A percentile compares a stretch with the other conserved stretches of the same genome.
These are phyloP conservation scores for Penicillium canariense DNA, from an alignment of 495 filamentous ascomycete species.

Conservation along the genomic window DNA sequence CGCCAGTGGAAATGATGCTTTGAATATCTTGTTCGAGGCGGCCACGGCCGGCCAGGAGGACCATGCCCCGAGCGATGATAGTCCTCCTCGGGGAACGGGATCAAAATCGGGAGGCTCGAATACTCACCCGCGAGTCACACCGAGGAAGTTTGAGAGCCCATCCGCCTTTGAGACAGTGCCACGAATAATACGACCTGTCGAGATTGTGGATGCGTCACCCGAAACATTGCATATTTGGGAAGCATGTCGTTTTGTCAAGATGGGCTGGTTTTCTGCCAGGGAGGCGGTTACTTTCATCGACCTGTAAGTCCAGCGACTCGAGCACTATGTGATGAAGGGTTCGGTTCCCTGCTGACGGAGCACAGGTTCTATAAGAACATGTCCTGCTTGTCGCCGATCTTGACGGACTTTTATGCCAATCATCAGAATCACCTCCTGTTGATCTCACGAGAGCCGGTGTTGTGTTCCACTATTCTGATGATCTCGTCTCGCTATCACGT, in stretches of 20 bases:
- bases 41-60: constrained; percentile 39
- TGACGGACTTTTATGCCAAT: constrained; percentile 50
- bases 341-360: not conserved
- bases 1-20: constrained; percentile 51
- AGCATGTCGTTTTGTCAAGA: constrained; percentile 50
- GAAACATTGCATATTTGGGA: constrained; percentile 48
- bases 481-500: constrained; percentile 53
- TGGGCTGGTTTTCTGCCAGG: constrained; percentile 53
- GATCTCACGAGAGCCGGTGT: constrained; percentile 46
- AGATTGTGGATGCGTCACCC: constrained; percentile 28
- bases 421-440: constrained; percentile 45
- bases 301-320: constrained; percentile 41
- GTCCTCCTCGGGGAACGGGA: constrained; percentile 10
- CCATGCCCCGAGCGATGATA: constrained; percentile 14
- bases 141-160: constrained; percentile 19
- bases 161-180: constrained; percentile 20
- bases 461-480: constrained; percentile 54
- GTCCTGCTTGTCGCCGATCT: constrained; percentile 50
- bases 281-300: constrained; percentile 51
- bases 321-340: not conserved
- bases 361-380: constrained; percentile 57
- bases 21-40: constrained; percentile 54
- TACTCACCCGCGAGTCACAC: constrained; percentile 13
- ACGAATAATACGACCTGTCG: constrained; percentile 26
- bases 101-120: constrained; percentile 11